Evolutionary conservation across 345 rosid species (phyloP).

Genomic region (Angophora floribunda): DNA sequence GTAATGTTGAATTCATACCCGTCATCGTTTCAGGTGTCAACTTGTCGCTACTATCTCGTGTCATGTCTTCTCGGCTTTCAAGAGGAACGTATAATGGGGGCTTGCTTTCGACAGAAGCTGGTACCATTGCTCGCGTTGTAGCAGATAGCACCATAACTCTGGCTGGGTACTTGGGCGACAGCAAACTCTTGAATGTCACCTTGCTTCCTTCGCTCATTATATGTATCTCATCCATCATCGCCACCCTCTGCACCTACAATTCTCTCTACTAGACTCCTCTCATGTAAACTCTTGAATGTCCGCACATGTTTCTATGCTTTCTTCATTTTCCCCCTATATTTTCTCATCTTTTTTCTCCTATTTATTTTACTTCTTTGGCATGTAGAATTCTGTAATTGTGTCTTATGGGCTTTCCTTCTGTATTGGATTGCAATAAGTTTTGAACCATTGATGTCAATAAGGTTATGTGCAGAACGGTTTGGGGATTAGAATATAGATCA

Average conservation of each 20-base stretch:
- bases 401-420: not conserved
- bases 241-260: slow-evolving; percentile 89
- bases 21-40: slow-evolving; percentile 55
- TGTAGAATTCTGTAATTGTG: not conserved
- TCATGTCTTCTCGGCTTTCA: slow-evolving; percentile 95
- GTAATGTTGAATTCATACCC: not conserved
- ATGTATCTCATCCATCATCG: slow-evolving; percentile 65
- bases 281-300: not conserved
- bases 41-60: slow-evolving; percentile 82
- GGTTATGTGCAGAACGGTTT: not conserved
- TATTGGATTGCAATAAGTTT: not conserved
- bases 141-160: slow-evolving; percentile 90
- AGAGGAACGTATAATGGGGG: slow-evolving; percentile 98
- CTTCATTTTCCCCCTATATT: not conserved
- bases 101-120: slow-evolving; percentile 90
- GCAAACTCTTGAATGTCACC: slow-evolving; percentile 63
- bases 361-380: not conserved
- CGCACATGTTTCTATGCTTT: not conserved
- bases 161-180: slow-evolving; percentile 78
- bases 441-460: not conserved
- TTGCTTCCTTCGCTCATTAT: slow-evolving; percentile 82
- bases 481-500: not conserved
- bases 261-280: slow-evolving; percentile 54
- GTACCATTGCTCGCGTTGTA: slow-evolving; percentile 90
- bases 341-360: not conserved